Conservation (phyloP, 345 rosid genomes). For the Toxicodendron radicans region DNA sequence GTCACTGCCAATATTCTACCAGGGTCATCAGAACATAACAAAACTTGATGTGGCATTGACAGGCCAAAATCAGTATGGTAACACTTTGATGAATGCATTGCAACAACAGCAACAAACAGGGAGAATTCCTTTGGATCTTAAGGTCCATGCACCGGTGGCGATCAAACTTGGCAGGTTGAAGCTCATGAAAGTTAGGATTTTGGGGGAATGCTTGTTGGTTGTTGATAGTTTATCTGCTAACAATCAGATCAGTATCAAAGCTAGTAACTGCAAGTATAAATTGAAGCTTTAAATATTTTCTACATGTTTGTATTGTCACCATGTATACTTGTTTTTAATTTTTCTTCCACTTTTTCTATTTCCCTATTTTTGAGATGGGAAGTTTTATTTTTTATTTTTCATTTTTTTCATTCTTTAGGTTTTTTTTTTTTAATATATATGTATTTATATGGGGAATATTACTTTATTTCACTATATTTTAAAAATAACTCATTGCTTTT, state of each 20-base stretch:
- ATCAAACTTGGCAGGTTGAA: constrained; percentile 69
- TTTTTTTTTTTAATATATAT: neutral
- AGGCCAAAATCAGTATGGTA: constrained; percentile 61
- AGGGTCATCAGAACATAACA: constrained; percentile 73
- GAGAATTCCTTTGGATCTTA: constrained; percentile 70
- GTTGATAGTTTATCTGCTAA: constrained; percentile 72
- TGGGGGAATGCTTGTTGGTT: constrained; percentile 68
- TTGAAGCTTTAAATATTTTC: constrained; percentile 49
- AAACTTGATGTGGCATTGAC: constrained; percentile 56
- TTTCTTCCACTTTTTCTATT: neutral
- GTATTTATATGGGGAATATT: neutral
- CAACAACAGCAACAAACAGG: constrained; percentile 90
- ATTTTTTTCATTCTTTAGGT: too few species aligned
- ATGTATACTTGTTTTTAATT: neutral
- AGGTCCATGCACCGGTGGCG: constrained; percentile 64
- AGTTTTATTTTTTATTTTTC: neutral
- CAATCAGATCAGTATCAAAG: constrained; percentile 60
- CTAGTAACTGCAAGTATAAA: constrained; percentile 64
- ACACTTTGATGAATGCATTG: constrained; percentile 62
- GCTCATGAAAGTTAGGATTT: constrained; percentile 57
- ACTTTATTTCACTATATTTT: too few species aligned
- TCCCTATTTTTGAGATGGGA: neutral
- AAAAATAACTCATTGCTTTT: too few species aligned
- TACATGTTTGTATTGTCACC: neutral
- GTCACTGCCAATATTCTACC: constrained; percentile 74